These are phyloP conservation scores for Melampsora americana DNA, from an alignment of 1,284 basidiomycete species.

Conservation along the genomic window DNA sequence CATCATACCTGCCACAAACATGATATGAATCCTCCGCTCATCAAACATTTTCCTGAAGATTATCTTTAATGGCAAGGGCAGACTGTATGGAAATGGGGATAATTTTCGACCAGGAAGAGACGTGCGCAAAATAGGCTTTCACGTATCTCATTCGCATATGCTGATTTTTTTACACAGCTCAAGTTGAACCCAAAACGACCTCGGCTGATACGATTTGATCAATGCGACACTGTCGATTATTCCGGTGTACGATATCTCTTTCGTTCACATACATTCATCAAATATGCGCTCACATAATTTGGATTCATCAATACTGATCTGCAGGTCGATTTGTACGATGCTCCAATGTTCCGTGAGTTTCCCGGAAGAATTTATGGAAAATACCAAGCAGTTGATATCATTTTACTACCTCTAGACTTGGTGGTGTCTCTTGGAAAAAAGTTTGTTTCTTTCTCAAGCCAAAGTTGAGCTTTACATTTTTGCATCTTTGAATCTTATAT, in stretches of 20 bases:
- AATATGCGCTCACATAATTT: too few relatives aligned
- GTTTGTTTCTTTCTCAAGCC: background rate
- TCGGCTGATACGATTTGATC: constrained; percentile 24
- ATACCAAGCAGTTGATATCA: background rate
- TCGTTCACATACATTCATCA: too few relatives aligned
- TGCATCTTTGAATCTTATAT: too few relatives aligned
- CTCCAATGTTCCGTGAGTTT: constrained; percentile 23
- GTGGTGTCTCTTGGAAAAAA: constrained; percentile 13
- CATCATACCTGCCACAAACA: background rate
- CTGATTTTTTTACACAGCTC: constrained; percentile 1
- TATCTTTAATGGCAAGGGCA: constrained; percentile 19
- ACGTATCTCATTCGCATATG: background rate
- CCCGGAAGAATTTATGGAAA: too few relatives aligned
- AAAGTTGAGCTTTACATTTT: too few relatives aligned
- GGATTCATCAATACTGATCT: too few relatives aligned
- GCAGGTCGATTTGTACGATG: constrained; percentile 25
- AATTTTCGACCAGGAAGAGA: constrained; percentile 23
- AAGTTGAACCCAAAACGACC: constrained; percentile 14
- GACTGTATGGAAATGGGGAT: constrained; percentile 20
- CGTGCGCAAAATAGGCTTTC: background rate
- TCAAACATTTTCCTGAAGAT: constrained; percentile 1
- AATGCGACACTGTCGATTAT: constrained; percentile 28
- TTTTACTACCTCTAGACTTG: constrained; percentile 10
- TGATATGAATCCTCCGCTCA: background rate
- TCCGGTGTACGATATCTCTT: constrained; percentile 26